A percentile compares a stretch with the other conserved stretches of the same genome.
phyloP scores from a whole-genome alignment of 2,329 filamentous ascomycete species.

The Aciculosporium take region DNA sequence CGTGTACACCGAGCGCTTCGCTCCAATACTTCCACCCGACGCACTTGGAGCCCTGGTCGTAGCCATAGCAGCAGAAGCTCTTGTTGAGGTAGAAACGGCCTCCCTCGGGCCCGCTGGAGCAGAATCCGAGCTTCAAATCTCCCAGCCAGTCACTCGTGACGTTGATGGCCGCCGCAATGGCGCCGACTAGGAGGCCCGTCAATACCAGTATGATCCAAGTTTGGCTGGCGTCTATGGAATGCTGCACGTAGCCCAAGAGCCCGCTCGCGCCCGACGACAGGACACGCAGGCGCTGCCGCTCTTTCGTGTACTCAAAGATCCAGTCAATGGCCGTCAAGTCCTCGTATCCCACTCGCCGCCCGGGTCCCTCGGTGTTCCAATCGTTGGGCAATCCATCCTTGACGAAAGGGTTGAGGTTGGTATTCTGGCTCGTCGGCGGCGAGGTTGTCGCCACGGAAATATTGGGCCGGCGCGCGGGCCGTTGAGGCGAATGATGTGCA shows the following conservation, averaged over 20 bases:
- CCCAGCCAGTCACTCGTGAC: slow-evolving; percentile 86
- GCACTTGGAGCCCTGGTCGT: slow-evolving; percentile 71
- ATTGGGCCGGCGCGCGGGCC: not conserved
- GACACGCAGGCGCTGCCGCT: slow-evolving; percentile 72
- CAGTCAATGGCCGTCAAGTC: slow-evolving; percentile 96
- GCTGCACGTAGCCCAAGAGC: slow-evolving; percentile 55
- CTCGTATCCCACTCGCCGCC: slow-evolving; percentile 83
- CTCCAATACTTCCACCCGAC: slow-evolving; percentile 81
- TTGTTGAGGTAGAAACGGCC: slow-evolving; percentile 85
- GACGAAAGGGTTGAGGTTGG: slow-evolving; percentile 11
- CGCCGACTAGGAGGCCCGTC: slow-evolving; percentile 71
- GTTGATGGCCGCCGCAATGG: slow-evolving; percentile 78
- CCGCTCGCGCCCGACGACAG: slow-evolving; percentile 57
- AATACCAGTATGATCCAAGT: slow-evolving; percentile 81
- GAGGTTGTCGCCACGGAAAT: slow-evolving; percentile 7
- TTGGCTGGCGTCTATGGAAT: slow-evolving; percentile 72
- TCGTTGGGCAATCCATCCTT: slow-evolving; percentile 46
- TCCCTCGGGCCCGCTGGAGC: slow-evolving; percentile 57
- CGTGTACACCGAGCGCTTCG: slow-evolving; percentile 51
- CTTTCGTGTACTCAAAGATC: slow-evolving; percentile 98
- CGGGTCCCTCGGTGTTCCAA: slow-evolving; percentile 84
- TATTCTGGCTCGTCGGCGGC: slow-evolving; percentile 5
- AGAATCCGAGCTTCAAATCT: slow-evolving; percentile 83
- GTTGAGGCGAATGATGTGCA: not conserved
- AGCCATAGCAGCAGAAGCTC: slow-evolving; percentile 85